phyloP scores from a whole-genome alignment of 345 rosid species.

The Angophora floribunda region DNA sequence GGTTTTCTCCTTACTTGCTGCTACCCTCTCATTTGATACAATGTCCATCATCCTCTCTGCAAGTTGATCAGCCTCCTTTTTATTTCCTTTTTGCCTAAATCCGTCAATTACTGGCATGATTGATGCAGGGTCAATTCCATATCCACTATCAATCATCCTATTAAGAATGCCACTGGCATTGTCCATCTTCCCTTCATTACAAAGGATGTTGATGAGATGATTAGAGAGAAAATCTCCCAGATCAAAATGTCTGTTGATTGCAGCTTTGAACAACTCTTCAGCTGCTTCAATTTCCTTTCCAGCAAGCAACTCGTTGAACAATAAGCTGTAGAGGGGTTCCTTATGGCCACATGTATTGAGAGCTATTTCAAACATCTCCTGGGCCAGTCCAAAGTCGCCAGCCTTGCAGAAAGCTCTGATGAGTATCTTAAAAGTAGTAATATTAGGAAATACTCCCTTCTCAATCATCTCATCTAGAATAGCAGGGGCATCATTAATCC shows the following conservation, averaged over 20 bases:
- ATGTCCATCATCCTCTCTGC: slow-evolving; percentile 85
- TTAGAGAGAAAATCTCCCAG: slow-evolving; percentile 57
- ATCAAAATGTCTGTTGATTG: slow-evolving; percentile 52
- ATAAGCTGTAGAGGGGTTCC: slow-evolving; percentile 66
- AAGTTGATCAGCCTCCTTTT: slow-evolving; percentile 63
- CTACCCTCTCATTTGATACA: slow-evolving; percentile 41
- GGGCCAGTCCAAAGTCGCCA: slow-evolving; percentile 49
- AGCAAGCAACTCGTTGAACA: slow-evolving; percentile 70
- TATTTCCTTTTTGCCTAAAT: slow-evolving; percentile 51
- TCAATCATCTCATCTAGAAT: slow-evolving; percentile 82
- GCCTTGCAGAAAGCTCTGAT: slow-evolving; percentile 71
- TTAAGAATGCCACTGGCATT: slow-evolving; percentile 51
- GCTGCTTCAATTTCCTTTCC: slow-evolving; percentile 59
- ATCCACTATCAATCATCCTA: slow-evolving; percentile 61
- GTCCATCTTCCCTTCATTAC: slow-evolving; percentile 55
- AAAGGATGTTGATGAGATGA: slow-evolving; percentile 60
- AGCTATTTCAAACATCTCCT: slow-evolving; percentile 77
- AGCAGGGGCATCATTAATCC: slow-evolving; percentile 67
- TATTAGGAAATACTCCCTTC: slow-evolving; percentile 60
- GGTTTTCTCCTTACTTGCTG: slow-evolving; percentile 10
- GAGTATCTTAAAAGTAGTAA: slow-evolving; percentile 59
- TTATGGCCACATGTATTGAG: slow-evolving; percentile 70
- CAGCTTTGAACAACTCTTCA: slow-evolving; percentile 59
- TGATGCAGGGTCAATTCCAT: slow-evolving; percentile 71
- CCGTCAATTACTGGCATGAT: slow-evolving; percentile 92